A percentile compares a stretch with the other conserved stretches of the same genome.
Conservation (phyloP, 192 early-diverging fungal genomes). For the Gigaspora rosea region DNA sequence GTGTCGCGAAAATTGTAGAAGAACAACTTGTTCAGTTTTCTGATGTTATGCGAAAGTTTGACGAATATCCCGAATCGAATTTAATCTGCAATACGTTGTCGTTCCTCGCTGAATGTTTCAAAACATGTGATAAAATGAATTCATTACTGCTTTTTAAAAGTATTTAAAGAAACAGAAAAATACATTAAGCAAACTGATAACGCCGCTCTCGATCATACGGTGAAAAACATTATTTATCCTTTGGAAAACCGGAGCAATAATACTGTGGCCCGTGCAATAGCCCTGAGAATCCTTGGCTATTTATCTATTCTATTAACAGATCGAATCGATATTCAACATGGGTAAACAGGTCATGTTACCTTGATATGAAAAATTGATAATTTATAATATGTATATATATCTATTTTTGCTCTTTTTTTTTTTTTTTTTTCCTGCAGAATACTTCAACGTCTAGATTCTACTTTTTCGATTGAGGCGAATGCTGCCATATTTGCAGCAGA, state of each 20-base stretch:
- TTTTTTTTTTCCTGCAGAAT: conserved; percentile 10
- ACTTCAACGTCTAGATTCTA: conserved; percentile 24
- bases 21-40: conserved; percentile 10
- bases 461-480: conserved; percentile 14
- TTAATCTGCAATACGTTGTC: background rate
- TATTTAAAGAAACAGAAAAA: conserved; percentile 18
- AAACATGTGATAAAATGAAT: conserved; percentile 17
- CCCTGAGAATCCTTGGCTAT: conserved; percentile 21
- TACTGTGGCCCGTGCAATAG: conserved; percentile 13
- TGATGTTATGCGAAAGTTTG: background rate
- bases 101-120: conserved; percentile 17
- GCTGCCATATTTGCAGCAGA: conserved; percentile 30
- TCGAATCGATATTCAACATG: conserved; percentile 14
- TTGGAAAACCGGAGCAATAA: conserved; percentile 26
- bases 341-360: conserved; percentile 2
- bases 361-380: background rate
- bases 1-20: background rate
- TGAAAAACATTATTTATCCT: conserved; percentile 13
- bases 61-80: conserved; percentile 7
- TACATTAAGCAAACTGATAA: conserved; percentile 2
- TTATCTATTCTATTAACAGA: conserved; percentile 26
- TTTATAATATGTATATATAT: background rate
- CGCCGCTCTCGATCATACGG: background rate
- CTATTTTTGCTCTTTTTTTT: too few relatives aligned
- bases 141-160: conserved; percentile 5